These are phyloP conservation scores for Salix viminalis DNA, from an alignment of 345 rosid genomes.

Conservation along the genomic window DNA sequence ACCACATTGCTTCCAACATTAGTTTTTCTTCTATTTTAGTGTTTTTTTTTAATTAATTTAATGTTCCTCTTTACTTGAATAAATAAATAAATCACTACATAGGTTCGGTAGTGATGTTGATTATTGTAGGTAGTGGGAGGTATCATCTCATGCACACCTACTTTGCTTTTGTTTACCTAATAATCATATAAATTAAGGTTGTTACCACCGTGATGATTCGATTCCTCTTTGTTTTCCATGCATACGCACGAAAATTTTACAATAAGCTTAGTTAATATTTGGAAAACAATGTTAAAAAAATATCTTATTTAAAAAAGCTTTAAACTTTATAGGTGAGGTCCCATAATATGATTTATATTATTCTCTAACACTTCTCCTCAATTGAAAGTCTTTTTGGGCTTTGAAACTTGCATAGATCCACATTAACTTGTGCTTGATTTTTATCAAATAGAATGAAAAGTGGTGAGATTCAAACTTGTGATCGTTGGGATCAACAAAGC, in stretches of 20 bases:
- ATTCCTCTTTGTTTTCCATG: neutral
- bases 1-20: too few species aligned
- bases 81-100: too few species aligned
- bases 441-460: too few species aligned
- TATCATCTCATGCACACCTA: constrained; percentile 11
- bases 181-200: neutral
- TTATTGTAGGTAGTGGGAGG: neutral
- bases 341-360: too few species aligned
- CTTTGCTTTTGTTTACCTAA: neutral
- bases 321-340: accelerated
- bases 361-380: too few species aligned
- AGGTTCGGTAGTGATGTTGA: neutral
- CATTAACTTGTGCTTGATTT: too few species aligned
- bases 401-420: too few species aligned
- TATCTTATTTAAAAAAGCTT: accelerated
- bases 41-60: too few species aligned
- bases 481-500: accelerated
- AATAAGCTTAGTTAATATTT: neutral
- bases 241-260: neutral
- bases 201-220: neutral
- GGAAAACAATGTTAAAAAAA: too few species aligned
- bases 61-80: too few species aligned
- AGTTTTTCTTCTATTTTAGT: too few species aligned
- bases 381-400: accelerated
- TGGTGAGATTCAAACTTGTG: too few species aligned